phyloP scores from a whole-genome alignment of 192 early-diverging fungal genomes.

The Backusella sp. region DNA sequence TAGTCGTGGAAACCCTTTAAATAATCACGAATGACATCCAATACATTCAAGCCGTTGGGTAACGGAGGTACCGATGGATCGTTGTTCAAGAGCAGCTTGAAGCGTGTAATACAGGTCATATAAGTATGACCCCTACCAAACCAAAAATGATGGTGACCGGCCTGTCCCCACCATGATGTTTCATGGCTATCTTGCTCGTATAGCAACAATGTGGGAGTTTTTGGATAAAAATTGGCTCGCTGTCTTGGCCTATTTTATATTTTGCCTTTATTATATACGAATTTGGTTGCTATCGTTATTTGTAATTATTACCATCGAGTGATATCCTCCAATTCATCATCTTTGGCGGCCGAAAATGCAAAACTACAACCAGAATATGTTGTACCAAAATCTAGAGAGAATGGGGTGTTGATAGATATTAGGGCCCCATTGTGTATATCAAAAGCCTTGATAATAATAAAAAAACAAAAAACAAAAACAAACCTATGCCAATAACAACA shows the following conservation, averaged over 20 bases:
- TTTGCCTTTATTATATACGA: slow-evolving; percentile 31
- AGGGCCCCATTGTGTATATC: not conserved
- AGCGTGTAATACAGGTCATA: slow-evolving; percentile 17
- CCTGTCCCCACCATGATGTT: slow-evolving; percentile 34
- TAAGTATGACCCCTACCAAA: not conserved
- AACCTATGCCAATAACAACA: not conserved
- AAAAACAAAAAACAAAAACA: not conserved
- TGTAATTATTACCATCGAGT: not conserved
- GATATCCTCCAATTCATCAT: not conserved
- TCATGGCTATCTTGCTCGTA: slow-evolving; percentile 33
- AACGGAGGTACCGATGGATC: slow-evolving; percentile 14
- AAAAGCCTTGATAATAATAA: not conserved
- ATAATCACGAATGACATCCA: slow-evolving; percentile 51
- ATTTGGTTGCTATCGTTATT: slow-evolving; percentile 24
- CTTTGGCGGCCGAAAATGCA: not conserved
- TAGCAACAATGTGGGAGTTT: slow-evolving; percentile 40
- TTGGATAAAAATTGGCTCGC: slow-evolving; percentile 27
- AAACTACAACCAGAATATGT: not conserved
- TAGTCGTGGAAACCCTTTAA: slow-evolving; percentile 41
- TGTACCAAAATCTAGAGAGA: not conserved
- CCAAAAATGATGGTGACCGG: slow-evolving; percentile 16
- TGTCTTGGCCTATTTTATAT: slow-evolving; percentile 32
- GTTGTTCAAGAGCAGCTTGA: slow-evolving; percentile 39
- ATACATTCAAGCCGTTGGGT: slow-evolving; percentile 43
- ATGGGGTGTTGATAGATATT: not conserved